Evolutionary conservation across 768 basidiomycete species (phyloP), one percentile per base, ranked within the genome.

Genomic region (Lactarius evosmus): DNA sequence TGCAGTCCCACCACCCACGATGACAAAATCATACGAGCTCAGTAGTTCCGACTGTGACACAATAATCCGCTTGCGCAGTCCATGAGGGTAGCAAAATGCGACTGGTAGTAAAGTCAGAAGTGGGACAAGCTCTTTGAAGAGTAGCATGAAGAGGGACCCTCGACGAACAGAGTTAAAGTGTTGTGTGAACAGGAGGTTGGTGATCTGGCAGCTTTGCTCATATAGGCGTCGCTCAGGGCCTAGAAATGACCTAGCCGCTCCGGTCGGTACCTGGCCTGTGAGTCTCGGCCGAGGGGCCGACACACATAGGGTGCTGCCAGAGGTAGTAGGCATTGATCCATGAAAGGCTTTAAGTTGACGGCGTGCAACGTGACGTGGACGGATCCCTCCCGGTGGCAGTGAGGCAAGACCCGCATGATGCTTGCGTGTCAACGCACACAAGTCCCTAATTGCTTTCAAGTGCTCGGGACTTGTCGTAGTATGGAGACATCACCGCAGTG

Each of bases 11-110:
- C 82, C 81, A 55, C 81, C 80, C 19, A 74, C 76, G 67, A 81
- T 77, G 61, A 87, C 77, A 70, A 82, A 85, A 75, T 86, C 85
- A 69, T 82, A 86, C 0, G 79, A 69, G 49, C 67, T 62, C 7
- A 77, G 74, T 44, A 80, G 70, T 40, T 76, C 72, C 40, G 75
- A 74, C 36, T 77, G 70, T 58, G 75, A 70, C 55, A 82, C 74
- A 67, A 81, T 79, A 61, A 76, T 77, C 29, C 80, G 75, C 41
- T 69, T 69, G 66, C 63, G 59, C 58, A 69, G 59, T 2, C 68
- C 61, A 17, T 32, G 3, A 25, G 46, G 51, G 30, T 41, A 51
- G 36, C 36, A 22, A 53, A 41, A 9, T 9, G 40, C 56, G 16
- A 57, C 40, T 8, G 32, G 56, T 19, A 57, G 25, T 27, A 32